A percentile compares a stretch with the other conserved stretches of the same genome.
Evolutionary conservation across 2,329 filamentous ascomycete species (phyloP).

Genomic region (Colletotrichum karsti): DNA sequence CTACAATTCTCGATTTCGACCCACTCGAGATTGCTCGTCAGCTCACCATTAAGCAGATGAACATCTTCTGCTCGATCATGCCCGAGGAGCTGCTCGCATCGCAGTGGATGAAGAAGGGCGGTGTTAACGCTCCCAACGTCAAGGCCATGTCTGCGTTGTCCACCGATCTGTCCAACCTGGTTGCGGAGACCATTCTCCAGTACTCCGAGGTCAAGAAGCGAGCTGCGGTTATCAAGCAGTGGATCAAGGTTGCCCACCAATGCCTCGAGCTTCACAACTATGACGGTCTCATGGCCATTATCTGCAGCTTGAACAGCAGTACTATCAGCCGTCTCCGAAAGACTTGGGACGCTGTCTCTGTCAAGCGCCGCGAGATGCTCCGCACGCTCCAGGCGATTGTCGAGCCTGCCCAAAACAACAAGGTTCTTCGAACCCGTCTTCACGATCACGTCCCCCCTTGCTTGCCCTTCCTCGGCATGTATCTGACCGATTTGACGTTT

Average conservation of each 20-base stretch:
- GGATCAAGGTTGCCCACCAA: conserved; percentile 92
- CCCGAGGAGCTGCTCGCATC: conserved; percentile 91
- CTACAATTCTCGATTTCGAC: conserved; percentile 89
- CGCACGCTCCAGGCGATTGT: conserved; percentile 85
- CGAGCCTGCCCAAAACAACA: conserved; percentile 91
- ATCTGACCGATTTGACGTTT: conserved; percentile 95
- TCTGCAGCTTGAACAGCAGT: conserved; percentile 91
- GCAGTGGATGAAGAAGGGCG: conserved; percentile 92
- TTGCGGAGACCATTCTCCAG: conserved; percentile 90
- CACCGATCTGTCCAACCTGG: conserved; percentile 90
- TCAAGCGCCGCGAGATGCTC: conserved; percentile 82
- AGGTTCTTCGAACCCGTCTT: conserved; percentile 82
- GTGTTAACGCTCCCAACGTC: conserved; percentile 84
- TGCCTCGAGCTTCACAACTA: conserved; percentile 94
- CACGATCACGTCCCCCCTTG: conserved; percentile 91
- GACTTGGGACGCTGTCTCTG: conserved; percentile 90
- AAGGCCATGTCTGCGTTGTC: conserved; percentile 93
- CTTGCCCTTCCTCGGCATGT: conserved; percentile 94
- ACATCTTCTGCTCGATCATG: conserved; percentile 89
- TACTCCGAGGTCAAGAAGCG: conserved; percentile 93
- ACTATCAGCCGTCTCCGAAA: conserved; percentile 87
- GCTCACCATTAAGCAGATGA: conserved; percentile 90
- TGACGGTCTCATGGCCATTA: conserved; percentile 95
- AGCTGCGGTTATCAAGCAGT: conserved; percentile 91
- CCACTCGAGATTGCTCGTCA: conserved; percentile 91